Conservation (phyloP, 2,329 filamentous ascomycete genomes). For the Ophiostoma novo-ulmi region DNA sequence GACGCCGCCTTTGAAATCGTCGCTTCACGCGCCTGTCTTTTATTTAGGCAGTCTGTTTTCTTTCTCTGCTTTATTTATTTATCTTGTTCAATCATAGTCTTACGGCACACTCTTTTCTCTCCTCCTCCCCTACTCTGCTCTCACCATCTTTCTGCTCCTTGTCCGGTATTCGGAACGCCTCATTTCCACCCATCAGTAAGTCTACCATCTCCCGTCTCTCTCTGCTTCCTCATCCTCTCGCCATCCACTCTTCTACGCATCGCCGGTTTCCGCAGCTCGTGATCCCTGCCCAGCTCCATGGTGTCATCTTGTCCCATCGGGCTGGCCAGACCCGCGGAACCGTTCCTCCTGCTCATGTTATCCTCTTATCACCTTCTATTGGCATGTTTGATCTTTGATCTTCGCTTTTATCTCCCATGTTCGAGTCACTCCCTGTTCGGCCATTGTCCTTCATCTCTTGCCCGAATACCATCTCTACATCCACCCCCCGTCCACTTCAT, state of each 20-base stretch:
- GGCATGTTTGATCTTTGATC: background rate
- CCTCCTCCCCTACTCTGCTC: background rate
- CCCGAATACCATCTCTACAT: constrained; percentile 4
- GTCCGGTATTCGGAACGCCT: background rate
- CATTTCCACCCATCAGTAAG: background rate
- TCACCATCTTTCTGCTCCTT: background rate
- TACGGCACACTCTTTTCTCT: background rate
- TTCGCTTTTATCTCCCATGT: background rate
- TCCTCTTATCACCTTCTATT: background rate
- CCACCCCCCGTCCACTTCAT: background rate
- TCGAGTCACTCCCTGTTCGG: background rate
- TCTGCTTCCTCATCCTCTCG: background rate
- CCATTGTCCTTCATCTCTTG: background rate
- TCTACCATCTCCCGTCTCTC: background rate
- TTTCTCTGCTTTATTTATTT: background rate
- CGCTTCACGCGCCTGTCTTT: background rate
- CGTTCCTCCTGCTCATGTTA: background rate
- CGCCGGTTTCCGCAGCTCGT: background rate
- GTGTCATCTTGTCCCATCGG: background rate
- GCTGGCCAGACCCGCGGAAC: constrained; percentile 4
- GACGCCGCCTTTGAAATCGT: background rate
- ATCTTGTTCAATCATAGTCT: background rate
- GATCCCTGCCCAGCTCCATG: background rate
- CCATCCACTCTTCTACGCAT: background rate
- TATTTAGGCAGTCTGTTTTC: background rate